A percentile compares a stretch with the other conserved stretches of the same genome.
Evolutionary conservation across 2,329 filamentous ascomycete species (phyloP).

Genomic region (Fusarium sororula): DNA sequence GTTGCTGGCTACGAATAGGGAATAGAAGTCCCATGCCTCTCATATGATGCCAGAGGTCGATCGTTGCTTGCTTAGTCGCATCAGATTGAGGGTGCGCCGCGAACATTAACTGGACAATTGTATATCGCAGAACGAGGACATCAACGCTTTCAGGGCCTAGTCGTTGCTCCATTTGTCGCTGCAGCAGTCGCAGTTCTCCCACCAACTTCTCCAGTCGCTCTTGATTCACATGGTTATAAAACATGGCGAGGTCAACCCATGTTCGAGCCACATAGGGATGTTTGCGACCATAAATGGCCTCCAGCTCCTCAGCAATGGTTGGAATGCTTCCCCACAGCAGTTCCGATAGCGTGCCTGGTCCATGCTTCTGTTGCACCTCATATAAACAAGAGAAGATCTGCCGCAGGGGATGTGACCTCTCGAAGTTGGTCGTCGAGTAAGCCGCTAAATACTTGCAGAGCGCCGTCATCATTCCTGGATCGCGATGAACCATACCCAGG

Average conservation of each 20-base stretch:
- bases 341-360: constrained; percentile 53
- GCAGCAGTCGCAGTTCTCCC: constrained; percentile 49
- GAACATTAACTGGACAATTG: constrained; percentile 53
- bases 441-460: constrained; percentile 57
- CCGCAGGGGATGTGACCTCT: constrained; percentile 54
- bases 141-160: constrained; percentile 48
- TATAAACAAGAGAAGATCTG: constrained; percentile 55
- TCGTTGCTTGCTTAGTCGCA: constrained; percentile 47
- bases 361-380: constrained; percentile 57
- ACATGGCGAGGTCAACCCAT: constrained; percentile 54
- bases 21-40: constrained; percentile 49
- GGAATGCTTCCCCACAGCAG: constrained; percentile 54
- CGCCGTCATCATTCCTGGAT: constrained; percentile 56
- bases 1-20: constrained; percentile 49
- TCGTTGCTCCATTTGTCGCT: constrained; percentile 49
- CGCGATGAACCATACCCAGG: constrained; percentile 55
- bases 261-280: constrained; percentile 56
- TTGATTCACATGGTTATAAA: constrained; percentile 50
- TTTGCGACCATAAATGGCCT: constrained; percentile 54
- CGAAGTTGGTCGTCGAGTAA: constrained; percentile 55
- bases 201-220: constrained; percentile 51
- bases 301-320: constrained; percentile 55
- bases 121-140: constrained; percentile 52
- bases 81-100: constrained; percentile 47
- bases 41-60: constrained; percentile 51